Evolutionary conservation across 148 eudicot species (phyloP).

Genomic region (Salicornia ramosissima): DNA sequence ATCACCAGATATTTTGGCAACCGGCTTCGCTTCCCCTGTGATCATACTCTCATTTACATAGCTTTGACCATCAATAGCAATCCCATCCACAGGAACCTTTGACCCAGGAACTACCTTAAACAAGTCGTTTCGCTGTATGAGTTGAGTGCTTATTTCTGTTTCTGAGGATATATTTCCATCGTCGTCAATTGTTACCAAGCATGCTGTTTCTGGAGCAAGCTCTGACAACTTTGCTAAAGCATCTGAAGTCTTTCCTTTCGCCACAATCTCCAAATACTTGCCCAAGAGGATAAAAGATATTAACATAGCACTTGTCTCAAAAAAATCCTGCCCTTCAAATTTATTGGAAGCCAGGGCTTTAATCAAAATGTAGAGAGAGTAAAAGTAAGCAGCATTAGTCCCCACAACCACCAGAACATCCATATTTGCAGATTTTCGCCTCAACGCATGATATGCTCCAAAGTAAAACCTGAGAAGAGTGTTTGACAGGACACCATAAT

Average conservation of each 20-base stretch:
- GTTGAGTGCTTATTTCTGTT: slow-evolving; percentile 70
- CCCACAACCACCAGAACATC: slow-evolving; percentile 97
- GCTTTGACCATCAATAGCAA: slow-evolving; percentile 78
- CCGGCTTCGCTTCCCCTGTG: slow-evolving; percentile 89
- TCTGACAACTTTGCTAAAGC: slow-evolving; percentile 87
- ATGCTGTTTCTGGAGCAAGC: slow-evolving; percentile 89
- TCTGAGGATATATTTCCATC: slow-evolving; percentile 76
- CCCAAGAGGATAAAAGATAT: slow-evolving; percentile 94
- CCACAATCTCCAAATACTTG: slow-evolving; percentile 89
- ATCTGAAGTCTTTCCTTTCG: slow-evolving; percentile 97
- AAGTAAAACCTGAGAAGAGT: slow-evolving; percentile 63
- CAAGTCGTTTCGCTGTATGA: slow-evolving; percentile 79
- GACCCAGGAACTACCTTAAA: slow-evolving; percentile 89
- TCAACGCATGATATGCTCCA: slow-evolving; percentile 86
- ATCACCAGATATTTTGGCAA: slow-evolving; percentile 82
- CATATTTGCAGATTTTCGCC: slow-evolving; percentile 92
- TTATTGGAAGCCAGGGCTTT: slow-evolving; percentile 54
- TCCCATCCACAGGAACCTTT: slow-evolving; percentile 91
- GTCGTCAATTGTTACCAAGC: slow-evolving; percentile 53
- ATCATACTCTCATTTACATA: slow-evolving; percentile 98
- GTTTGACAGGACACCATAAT: slow-evolving; percentile 12
- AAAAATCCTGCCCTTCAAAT: slow-evolving; percentile 87
- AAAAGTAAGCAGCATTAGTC: slow-evolving; percentile 96
- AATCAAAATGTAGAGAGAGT: slow-evolving; percentile 65
- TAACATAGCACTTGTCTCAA: slow-evolving; percentile 98